Evolutionary conservation across 805 yeast species (phyloP).

Genomic region (Starmera caribaea): DNA sequence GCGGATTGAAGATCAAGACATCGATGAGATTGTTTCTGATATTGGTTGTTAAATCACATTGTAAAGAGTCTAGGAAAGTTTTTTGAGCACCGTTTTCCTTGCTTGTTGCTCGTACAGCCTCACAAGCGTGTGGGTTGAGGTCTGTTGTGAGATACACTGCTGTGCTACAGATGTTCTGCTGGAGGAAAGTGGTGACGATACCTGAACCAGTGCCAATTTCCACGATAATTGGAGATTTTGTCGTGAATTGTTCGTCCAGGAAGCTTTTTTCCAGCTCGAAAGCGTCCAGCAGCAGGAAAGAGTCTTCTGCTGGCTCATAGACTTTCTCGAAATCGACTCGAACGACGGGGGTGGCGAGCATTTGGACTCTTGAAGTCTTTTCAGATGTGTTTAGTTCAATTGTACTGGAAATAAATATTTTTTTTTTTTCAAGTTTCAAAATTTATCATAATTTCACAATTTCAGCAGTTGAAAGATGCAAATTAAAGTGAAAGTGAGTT

Average conservation of each 20-base stretch:
- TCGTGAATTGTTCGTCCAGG: constrained; percentile 21
- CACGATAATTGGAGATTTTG: constrained; percentile 43
- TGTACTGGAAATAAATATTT: neutral
- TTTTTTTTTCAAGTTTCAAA: neutral
- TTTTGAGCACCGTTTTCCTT: constrained; percentile 20
- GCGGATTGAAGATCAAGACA: constrained; percentile 83
- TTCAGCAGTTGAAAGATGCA: constrained; percentile 31
- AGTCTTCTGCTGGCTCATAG: constrained; percentile 93
- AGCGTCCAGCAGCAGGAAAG: constrained; percentile 73
- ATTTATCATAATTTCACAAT: neutral
- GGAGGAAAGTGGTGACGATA: constrained; percentile 70
- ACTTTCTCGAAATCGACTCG: constrained; percentile 58
- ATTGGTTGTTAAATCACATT: constrained; percentile 47
- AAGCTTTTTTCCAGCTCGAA: constrained; percentile 49
- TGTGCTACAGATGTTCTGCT: constrained; percentile 41
- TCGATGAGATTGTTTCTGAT: constrained; percentile 45
- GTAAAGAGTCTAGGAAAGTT: constrained; percentile 35
- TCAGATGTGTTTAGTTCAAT: neutral
- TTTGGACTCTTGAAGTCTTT: constrained; percentile 15
- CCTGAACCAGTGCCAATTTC: constrained; percentile 96
- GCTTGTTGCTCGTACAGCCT: constrained; percentile 37
- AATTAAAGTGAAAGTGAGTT: constrained; percentile 51
- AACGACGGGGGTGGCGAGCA: constrained; percentile 77
- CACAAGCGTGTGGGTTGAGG: constrained; percentile 70
- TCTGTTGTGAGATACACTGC: constrained; percentile 64